Percentiles rank a stretch among this genome's conserved stretches.
These are phyloP conservation scores for Cucurbita pepo DNA, from an alignment of 306 rosid genomes.

Conservation along the genomic window DNA sequence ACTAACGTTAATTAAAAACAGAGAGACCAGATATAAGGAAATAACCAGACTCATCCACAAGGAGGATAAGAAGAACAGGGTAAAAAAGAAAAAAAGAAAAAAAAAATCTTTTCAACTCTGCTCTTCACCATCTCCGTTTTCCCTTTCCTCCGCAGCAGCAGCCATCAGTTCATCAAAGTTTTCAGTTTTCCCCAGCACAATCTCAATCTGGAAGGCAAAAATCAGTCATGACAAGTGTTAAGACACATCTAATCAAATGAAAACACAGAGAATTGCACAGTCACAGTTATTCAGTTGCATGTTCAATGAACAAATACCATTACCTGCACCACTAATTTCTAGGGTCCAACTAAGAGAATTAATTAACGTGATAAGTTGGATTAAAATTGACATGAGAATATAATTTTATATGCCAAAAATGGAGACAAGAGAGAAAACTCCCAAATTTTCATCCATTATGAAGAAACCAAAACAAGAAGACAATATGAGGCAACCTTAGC, in stretches of 20 bases:
- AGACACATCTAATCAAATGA: background rate
- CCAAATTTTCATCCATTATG: background rate
- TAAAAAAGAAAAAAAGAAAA: background rate
- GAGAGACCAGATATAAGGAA: constrained; percentile 6
- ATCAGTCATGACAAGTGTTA: background rate
- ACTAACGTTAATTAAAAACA: constrained; percentile 1
- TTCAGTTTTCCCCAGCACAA: constrained; percentile 37
- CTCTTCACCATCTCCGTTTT: constrained; percentile 33
- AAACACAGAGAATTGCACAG: background rate
- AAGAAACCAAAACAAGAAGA: background rate
- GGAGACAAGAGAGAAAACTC: background rate
- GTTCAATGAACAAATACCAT: background rate
- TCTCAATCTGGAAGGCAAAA: constrained; percentile 30
- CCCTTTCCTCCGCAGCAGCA: constrained; percentile 45
- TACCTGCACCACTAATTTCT: background rate
- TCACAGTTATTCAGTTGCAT: background rate
- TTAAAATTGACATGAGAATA: background rate
- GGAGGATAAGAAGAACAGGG: background rate
- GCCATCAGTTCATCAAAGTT: constrained; percentile 52
- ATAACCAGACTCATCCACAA: constrained; percentile 1
- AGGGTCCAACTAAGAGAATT: background rate
- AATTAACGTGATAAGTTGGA: background rate
- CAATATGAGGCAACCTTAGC: constrained; percentile 18
- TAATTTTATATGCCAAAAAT: background rate
- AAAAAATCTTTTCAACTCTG: constrained; percentile 16